Evolutionary conservation across 768 basidiomycete species (phyloP).

Genomic region (Tylopilus balloui): DNA sequence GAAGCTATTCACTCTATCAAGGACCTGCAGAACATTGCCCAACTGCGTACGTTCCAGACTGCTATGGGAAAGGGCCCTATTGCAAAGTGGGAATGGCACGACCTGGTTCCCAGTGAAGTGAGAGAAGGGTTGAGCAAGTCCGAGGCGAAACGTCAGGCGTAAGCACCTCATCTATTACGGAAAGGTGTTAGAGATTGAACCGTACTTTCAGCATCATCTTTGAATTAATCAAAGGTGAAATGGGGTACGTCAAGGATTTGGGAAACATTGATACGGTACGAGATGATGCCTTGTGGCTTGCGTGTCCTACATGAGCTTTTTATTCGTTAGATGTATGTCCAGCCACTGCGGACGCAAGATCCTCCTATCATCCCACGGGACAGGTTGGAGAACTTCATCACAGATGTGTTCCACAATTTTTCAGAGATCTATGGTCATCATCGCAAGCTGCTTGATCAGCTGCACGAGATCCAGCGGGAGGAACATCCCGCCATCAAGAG

Average conservation of each 20-base stretch:
- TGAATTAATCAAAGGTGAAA: slow-evolving; percentile 92
- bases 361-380: slow-evolving; percentile 76
- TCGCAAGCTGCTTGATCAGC: slow-evolving; percentile 66
- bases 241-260: slow-evolving; percentile 90
- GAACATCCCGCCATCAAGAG: slow-evolving; percentile 76
- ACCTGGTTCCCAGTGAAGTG: slow-evolving; percentile 69
- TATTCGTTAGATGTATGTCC: slow-evolving; percentile 67
- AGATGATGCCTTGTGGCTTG: slow-evolving; percentile 16
- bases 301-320: slow-evolving; percentile 4
- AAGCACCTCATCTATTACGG: slow-evolving; percentile 29
- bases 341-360: slow-evolving; percentile 63
- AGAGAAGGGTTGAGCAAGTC: slow-evolving; percentile 60
- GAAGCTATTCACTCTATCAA: slow-evolving; percentile 84
- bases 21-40: slow-evolving; percentile 73
- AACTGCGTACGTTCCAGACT: slow-evolving; percentile 84
- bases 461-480: slow-evolving; percentile 85
- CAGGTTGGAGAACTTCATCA: slow-evolving; percentile 69
- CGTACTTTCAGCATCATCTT: slow-evolving; percentile 70
- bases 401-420: slow-evolving; percentile 88
- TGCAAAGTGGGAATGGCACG: slow-evolving; percentile 87
- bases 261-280: slow-evolving; percentile 75
- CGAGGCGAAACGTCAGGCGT: slow-evolving; percentile 84
- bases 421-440: slow-evolving; percentile 72
- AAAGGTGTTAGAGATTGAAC: not conserved
- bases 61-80: slow-evolving; percentile 81